These are phyloP conservation scores for Coprinopsis strossmayeri DNA, from an alignment of 768 basidiomycete genomes.

Conservation along the genomic window DNA sequence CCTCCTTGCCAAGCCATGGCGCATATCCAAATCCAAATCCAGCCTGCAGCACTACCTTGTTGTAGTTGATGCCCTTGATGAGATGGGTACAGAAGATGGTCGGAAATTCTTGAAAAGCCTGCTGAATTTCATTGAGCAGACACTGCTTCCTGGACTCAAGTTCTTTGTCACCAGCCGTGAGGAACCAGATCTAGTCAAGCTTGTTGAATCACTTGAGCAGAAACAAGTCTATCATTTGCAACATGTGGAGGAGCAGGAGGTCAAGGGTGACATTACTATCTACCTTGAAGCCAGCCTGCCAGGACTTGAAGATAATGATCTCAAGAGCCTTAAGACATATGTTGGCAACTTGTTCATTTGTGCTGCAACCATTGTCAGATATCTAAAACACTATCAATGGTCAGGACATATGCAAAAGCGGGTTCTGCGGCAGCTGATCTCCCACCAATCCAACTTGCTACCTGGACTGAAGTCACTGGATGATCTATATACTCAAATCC, in stretches of 20 bases:
- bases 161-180: slow-evolving; percentile 19
- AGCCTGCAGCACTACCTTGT: slow-evolving; percentile 12
- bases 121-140: slow-evolving; percentile 9
- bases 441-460: not conserved
- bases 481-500: not conserved
- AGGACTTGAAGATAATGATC: too few species aligned
- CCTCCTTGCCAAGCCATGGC: slow-evolving; percentile 14
- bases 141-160: slow-evolving; percentile 13
- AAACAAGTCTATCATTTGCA: slow-evolving; percentile 7
- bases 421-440: not conserved
- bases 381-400: slow-evolving; percentile 5
- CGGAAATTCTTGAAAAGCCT: slow-evolving; percentile 13
- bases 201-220: slow-evolving; percentile 4
- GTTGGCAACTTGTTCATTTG: slow-evolving; percentile 22
- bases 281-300: slow-evolving; percentile 6
- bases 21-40: slow-evolving; percentile 4
- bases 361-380: slow-evolving; percentile 20
- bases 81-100: slow-evolving; percentile 13
- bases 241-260: slow-evolving; percentile 6
- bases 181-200: slow-evolving; percentile 13
- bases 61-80: slow-evolving; percentile 19
- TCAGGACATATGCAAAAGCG: not conserved
- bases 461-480: not conserved
- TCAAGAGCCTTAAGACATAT: slow-evolving; percentile 9
- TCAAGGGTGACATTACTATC: slow-evolving; percentile 2